Base-by-base conservation (phyloP, 2,329 filamentous ascomycete genomes). In the Cladorrhinum sp. region DNA sequence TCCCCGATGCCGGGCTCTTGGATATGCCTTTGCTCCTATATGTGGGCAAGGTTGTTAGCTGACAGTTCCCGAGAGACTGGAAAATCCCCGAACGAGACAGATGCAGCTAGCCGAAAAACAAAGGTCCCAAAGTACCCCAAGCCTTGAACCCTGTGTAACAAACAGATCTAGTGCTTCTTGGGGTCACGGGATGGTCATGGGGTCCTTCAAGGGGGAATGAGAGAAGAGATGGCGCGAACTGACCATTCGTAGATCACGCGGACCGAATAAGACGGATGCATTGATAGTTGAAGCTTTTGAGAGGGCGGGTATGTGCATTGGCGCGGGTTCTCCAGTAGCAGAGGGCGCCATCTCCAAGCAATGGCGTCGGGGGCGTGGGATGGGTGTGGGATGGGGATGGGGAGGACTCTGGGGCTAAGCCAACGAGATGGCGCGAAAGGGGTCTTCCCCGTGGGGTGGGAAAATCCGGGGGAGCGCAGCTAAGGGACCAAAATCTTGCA, bases 201-300 rank as follows among this genome's bases (percentile, higher is more conserved):
- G 36, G 23, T 57, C n/a, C 42, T 20, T 46, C 7, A 36, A 36
- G 12, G 33, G 33, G 33, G 12, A 42, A 39, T 18, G 16, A 16
- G 6, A 42, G 20, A 46, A 50, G 57, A 60, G 53, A 33, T 23
- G 26, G 52, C 58, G 52, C 16, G 26, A 16, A 73, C 78, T 77
- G 75, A 86, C 83, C 77, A 85, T 75, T 76, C 82, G 79, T 62
- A 86, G 72, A 72, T 86, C 82, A 58, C 77, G 75, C 58, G 82
- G 80, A 4, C 82, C 83, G 77, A 86, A 80, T 70, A 86, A 74
- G 61, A 85, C 82, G 58, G 81, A 84, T 54, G 82, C 82, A 70
- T 72, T 79, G 71, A 84, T 77, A 54, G 75, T 75, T 59, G 75
- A 76, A 61, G 72, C 65, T 70, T 81, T 80, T 21, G 74, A 73